Percentiles rank a stretch among this genome's conserved stretches.
These are phyloP conservation scores for Colletotrichum scovillei DNA, from an alignment of 2,329 filamentous ascomycete genomes.

Conservation along the genomic window DNA sequence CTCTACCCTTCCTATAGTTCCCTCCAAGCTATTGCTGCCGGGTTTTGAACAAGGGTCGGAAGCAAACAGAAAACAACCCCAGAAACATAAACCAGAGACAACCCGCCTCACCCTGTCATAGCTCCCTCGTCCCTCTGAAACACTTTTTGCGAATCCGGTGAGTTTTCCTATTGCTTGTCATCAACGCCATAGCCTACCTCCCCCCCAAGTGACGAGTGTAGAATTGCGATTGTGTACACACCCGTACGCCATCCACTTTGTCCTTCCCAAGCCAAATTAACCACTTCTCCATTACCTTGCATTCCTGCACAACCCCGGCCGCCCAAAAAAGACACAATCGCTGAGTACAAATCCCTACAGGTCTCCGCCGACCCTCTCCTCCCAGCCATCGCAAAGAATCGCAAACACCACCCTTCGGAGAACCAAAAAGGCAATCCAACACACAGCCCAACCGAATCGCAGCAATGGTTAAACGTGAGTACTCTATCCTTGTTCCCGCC, in stretches of 20 bases:
- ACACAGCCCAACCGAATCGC: not conserved
- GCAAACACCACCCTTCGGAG: not conserved
- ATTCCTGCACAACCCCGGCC: conserved; percentile 12
- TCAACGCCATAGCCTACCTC: not conserved
- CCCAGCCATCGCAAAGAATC: conserved; percentile 25
- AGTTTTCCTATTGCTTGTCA: conserved; percentile 2
- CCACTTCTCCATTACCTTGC: not conserved
- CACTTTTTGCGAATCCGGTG: conserved; percentile 23
- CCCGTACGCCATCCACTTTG: not conserved
- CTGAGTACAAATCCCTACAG: conserved; percentile 29
- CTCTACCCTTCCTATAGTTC: not conserved
- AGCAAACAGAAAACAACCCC: conserved; percentile 6
- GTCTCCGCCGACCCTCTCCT: not conserved
- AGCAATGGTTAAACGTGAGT: conserved; percentile 28
- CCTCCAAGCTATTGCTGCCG: not conserved
- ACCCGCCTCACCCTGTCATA: not conserved
- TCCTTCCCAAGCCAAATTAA: not conserved
- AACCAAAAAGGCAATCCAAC: too few species aligned
- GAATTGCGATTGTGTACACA: not conserved
- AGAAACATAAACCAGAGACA: conserved; percentile 27
- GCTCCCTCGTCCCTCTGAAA: conserved; percentile 10
- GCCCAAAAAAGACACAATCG: not conserved
- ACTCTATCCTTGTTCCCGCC: not conserved
- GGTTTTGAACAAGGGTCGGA: conserved; percentile 18
- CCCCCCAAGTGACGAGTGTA: not conserved